Evolutionary conservation across 2,329 filamentous ascomycete species (phyloP), one percentile per base, ranked within the genome.

Genomic region (Verticillium longisporum): DNA sequence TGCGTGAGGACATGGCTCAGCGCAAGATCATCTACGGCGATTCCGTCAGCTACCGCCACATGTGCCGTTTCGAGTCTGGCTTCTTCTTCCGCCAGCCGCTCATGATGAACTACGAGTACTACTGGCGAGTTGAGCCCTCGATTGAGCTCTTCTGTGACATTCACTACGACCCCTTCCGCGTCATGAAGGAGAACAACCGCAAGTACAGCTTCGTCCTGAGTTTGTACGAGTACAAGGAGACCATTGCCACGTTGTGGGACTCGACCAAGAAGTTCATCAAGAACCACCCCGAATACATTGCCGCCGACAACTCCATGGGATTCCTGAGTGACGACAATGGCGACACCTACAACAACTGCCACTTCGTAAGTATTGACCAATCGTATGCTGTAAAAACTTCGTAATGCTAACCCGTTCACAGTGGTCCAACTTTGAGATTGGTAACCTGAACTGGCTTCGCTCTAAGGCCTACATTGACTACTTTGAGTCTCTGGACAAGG

Each of bases 371-470:
- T 83, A 53, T 26, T 54, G 10, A 26, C 4, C 21, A 1, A 26
- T 36, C 21, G 36, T 14, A 13, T 11, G 31, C 26, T 33, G 4
- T 9, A 26, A 11, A 3, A 6, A 6, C 2, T 3, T 15, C 26
- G 58, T 66, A 58, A 18, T 70, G 60, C 65, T 74, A 70, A 75
- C 67, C 18, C 57, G 14, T 7, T 14, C 55, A 21, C 62, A 94
- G 90, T 99, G 95, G 95, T 98, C 94, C 71, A 99, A 99, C 81
- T 99, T 99, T 68, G 95, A 99, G 75, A 89, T 99, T 68, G 95
- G 94, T 66, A 96, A 89, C 77, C 83, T 99, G 45, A 85, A 96
- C 70, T 99, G 95, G 92, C 85, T 99, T 60, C 89, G 95, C 66
- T 95, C 91, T 66, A 81, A 93, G 73, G 84, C 90, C 26, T 99